Conservation (phyloP, 2,329 filamentous ascomycete species). For the Xylariaceae sp. region DNA sequence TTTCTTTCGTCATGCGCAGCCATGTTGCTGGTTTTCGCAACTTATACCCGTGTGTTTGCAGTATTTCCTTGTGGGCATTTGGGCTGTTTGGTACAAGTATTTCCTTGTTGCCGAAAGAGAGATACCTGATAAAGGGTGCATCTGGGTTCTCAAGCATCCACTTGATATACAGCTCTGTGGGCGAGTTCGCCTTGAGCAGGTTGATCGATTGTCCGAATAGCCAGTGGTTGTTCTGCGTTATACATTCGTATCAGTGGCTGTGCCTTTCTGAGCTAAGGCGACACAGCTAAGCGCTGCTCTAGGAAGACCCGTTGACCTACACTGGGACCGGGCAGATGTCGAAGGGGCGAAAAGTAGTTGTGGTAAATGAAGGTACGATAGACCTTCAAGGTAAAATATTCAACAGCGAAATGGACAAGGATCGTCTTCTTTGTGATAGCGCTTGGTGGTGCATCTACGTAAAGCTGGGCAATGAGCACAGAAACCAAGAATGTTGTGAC, state of each 20-base stretch:
- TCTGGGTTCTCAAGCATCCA: conserved; percentile 16
- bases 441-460: no score
- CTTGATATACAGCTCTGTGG: neutral
- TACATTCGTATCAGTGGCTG: neutral
- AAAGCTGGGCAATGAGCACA: no score
- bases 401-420: no score
- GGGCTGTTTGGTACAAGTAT: conserved; percentile 12
- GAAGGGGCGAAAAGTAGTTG: neutral
- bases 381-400: neutral
- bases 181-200: neutral
- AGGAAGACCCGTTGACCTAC: neutral
- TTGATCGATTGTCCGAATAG: neutral
- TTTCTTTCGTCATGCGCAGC: conserved; percentile 9
- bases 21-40: conserved; percentile 8
- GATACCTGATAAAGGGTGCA: conserved; percentile 14
- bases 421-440: no score
- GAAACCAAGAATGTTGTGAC: no score
- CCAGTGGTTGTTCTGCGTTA: neutral
- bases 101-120: conserved; percentile 15
- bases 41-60: conserved; percentile 14
- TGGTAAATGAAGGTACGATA: neutral
- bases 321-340: neutral
- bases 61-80: conserved; percentile 8
- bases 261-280: neutral
- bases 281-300: neutral